phyloP scores from a whole-genome alignment of 2,329 filamentous ascomycete species.

The Exserohilum turcica region DNA sequence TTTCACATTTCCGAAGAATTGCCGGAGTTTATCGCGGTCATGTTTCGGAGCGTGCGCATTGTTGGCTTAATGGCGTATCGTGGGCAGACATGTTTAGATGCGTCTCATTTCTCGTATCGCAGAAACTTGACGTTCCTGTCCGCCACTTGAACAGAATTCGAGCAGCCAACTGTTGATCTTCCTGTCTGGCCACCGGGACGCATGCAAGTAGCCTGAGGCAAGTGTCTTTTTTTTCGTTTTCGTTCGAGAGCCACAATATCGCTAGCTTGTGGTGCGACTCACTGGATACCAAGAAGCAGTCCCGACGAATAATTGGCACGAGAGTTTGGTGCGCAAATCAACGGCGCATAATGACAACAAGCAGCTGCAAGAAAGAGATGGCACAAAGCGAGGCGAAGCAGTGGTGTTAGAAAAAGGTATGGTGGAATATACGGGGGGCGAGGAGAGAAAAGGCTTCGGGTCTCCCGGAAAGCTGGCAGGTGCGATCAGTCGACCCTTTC shows the following conservation, averaged over 20 bases:
- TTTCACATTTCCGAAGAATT: neutral
- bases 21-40: neutral
- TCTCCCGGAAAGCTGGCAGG: too few relatives aligned
- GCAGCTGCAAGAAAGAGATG: neutral
- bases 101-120: neutral
- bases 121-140: neutral
- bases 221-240: neutral
- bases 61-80: neutral
- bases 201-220: neutral
- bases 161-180: neutral
- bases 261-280: neutral
- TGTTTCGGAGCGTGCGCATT: neutral
- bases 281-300: neutral
- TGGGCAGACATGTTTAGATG: neutral
- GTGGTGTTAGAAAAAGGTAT: too few relatives aligned
- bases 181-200: too few relatives aligned
- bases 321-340: neutral
- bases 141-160: neutral
- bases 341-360: neutral
- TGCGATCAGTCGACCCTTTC: too few relatives aligned
- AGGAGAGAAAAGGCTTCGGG: too few relatives aligned
- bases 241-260: neutral
- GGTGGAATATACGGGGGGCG: too few relatives aligned
- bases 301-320: neutral
- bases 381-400: too few relatives aligned